phyloP scores from a whole-genome alignment of 225 moss, liverwort and hornwort species.

The Marchantia polymorpha region DNA sequence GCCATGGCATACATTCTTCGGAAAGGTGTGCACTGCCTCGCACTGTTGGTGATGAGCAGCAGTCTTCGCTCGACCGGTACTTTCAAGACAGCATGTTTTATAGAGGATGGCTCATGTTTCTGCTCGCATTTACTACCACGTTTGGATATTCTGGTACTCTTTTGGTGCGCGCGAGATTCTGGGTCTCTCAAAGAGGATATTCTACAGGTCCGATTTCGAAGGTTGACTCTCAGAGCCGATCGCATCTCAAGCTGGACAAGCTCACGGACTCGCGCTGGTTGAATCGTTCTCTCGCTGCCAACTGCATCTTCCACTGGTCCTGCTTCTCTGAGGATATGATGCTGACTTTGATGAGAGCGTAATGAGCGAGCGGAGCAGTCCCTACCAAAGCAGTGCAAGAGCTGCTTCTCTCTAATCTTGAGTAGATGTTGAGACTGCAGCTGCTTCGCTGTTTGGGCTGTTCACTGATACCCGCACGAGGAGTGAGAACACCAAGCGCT shows the following conservation, averaged over 20 bases:
- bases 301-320: neutral
- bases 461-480: neutral
- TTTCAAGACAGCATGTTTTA: neutral
- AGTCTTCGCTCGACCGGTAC: conserved; percentile 1
- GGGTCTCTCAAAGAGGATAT: neutral
- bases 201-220: neutral
- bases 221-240: neutral
- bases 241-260: neutral
- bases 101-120: neutral
- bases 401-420: neutral
- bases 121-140: neutral
- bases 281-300: neutral
- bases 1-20: neutral
- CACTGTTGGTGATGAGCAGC: neutral
- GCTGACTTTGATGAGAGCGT: neutral
- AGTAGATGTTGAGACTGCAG: neutral
- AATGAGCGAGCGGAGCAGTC: no score
- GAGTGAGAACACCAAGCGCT: neutral
- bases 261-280: neutral
- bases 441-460: neutral
- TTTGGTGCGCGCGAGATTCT: neutral
- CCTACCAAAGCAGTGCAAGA: no score
- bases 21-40: neutral
- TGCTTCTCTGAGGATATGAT: neutral
- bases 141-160: neutral